Evolutionary conservation across 352 stramenopile genomes (phyloP).

Genomic region (Phytophthora sp.): DNA sequence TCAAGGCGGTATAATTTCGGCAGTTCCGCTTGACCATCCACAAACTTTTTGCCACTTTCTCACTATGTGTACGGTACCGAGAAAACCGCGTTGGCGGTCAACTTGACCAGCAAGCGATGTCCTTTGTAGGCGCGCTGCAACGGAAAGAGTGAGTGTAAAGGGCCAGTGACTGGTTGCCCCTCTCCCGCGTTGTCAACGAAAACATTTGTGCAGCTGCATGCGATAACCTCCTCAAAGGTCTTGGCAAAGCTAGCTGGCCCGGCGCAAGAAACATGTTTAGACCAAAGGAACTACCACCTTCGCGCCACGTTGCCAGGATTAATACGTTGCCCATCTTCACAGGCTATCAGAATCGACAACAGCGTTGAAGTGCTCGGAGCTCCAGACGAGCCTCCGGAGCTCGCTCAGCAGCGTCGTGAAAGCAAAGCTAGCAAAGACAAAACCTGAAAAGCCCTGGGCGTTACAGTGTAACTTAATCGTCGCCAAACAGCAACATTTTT

Average conservation of each 20-base stretch:
- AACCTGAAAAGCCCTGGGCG: no score
- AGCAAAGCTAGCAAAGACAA: no score
- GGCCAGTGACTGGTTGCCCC: no score
- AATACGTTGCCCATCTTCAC: no score
- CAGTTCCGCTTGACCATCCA: conserved; percentile 1
- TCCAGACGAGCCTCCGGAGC: no score
- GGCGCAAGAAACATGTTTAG: conserved; percentile 14
- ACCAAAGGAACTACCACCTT: background rate
- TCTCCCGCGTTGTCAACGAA: conserved; percentile 17
- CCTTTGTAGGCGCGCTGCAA: background rate
- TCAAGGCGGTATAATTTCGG: conserved; percentile 25
- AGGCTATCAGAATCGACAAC: no score
- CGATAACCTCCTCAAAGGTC: conserved; percentile 2
- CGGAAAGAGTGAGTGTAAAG: no score
- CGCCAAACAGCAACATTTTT: no score
- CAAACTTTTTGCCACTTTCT: conserved; percentile 7
- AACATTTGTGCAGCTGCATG: conserved; percentile 27
- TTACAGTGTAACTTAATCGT: no score
- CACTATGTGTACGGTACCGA: background rate
- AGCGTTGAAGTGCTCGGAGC: no score
- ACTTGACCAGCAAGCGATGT: background rate
- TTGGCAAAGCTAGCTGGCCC: conserved; percentile 6
- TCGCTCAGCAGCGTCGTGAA: no score
- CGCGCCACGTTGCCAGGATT: background rate
- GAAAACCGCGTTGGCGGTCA: background rate